Base-by-base conservation (phyloP, 2,329 filamentous ascomycete genomes). In the Fusarium aywerte region DNA sequence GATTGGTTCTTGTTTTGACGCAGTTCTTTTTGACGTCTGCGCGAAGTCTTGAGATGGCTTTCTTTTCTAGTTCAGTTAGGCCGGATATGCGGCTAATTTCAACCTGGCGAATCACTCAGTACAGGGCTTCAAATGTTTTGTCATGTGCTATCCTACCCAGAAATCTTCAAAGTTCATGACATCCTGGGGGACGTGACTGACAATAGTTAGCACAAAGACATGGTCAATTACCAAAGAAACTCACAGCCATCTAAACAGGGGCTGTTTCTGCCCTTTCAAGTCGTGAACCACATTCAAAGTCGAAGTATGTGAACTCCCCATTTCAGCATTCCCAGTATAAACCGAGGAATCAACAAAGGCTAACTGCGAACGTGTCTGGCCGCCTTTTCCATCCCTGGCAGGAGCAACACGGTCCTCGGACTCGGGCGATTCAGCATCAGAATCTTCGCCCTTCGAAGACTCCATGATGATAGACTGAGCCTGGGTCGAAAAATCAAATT, bases 141-240 rank as follows among this genome's bases (percentile, higher is more conserved):
- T 4, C n/a, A 15, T 6, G 4, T 9, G 7, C 9, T 1, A 27
- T 7, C 63, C 50, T 72, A 81, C 78, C 70, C 78, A 80, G 21
- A 83, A 76, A 4, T 79, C 76, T 11, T 82, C 79, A 63, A 83
- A 78, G 54, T 77, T 80, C 77, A 82, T 78, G 6, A 77, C 73
- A 4, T 76, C 69, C 58, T 82, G 80, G 2, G 74, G 74, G 20
- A 82, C 59, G 60, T 82, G 78, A 3, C 78, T 80, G 13, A 4
- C 11, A 5, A 25, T 13, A 5, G 12, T 76, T 32, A 77, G 68
- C n/a, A n/a, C 15, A 25, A n/a, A 18, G 20, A 21, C 9, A 16
- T 18, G 2, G 0, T 4, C 9, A 9, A 29, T 5, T 4, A 13
- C 4, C 3, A 11, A 13, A 20, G 7, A 20, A 29, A 73, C 73